Percentiles rank a stretch among this genome's conserved stretches.
Conservation (phyloP, 371 early-diverging fungal genomes). For the Apophysomyces elegans region DNA sequence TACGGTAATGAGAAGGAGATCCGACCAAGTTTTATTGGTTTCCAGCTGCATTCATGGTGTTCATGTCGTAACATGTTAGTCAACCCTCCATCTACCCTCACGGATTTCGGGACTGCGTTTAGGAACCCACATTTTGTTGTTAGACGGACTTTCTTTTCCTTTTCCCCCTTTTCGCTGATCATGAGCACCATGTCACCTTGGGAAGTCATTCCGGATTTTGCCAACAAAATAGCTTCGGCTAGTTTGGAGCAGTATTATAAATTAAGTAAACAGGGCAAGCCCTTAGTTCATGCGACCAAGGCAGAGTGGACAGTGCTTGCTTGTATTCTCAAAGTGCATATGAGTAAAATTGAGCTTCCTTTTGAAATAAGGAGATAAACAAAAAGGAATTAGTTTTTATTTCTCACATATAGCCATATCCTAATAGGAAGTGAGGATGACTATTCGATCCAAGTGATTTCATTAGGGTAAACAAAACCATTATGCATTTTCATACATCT, state of each 20-base stretch:
- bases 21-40: too few relatives aligned
- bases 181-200: conserved; percentile 17
- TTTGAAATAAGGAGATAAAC: background rate
- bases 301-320: conserved; percentile 89
- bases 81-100: too few relatives aligned
- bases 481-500: too few relatives aligned
- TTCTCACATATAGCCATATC: conserved; percentile 8
- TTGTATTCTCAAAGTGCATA: conserved; percentile 62
- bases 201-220: conserved; percentile 32
- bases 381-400: background rate
- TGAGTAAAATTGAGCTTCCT: conserved; percentile 13
- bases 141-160: too few relatives aligned
- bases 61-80: too few relatives aligned
- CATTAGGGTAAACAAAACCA: conserved; percentile 62
- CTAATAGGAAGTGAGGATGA: conserved; percentile 25
- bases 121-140: too few relatives aligned
- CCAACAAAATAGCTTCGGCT: conserved; percentile 33
- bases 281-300: conserved; percentile 47
- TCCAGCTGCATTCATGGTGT: too few relatives aligned
- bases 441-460: conserved; percentile 57
- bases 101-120: too few relatives aligned
- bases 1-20: too few relatives aligned
- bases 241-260: conserved; percentile 37
- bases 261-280: conserved; percentile 78
- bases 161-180: too few relatives aligned